phyloP scores from a whole-genome alignment of 108 stramenopile species.

The Pseudonitzschia pungens region DNA sequence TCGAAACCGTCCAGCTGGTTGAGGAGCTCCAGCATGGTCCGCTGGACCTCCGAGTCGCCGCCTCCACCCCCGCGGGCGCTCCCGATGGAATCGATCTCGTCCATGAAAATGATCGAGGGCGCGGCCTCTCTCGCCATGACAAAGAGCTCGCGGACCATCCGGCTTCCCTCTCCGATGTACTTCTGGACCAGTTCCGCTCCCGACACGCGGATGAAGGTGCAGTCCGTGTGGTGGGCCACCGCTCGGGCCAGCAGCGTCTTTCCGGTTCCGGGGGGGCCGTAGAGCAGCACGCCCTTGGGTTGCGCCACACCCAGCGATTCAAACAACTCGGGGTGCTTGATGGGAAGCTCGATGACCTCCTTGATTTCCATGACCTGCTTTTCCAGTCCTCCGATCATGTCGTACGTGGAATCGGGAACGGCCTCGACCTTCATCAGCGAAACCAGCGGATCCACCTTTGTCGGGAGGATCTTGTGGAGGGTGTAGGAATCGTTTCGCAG shows the following conservation, averaged over 20 bases:
- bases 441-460: slow-evolving; percentile 99
- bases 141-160: slow-evolving; percentile 99
- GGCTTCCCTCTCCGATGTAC: slow-evolving; percentile 99
- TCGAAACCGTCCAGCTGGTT: slow-evolving; percentile 99
- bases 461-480: slow-evolving; percentile 98
- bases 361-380: slow-evolving; percentile 99
- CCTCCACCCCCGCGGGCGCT: slow-evolving; percentile 80
- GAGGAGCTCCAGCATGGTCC: slow-evolving; percentile 99
- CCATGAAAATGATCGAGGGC: slow-evolving; percentile 99
- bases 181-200: slow-evolving; percentile 99
- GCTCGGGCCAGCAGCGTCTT: slow-evolving; percentile 99
- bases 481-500: slow-evolving; percentile 98
- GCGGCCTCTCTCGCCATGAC: slow-evolving; percentile 99
- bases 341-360: slow-evolving; percentile 99
- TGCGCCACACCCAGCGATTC: slow-evolving; percentile 98
- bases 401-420: slow-evolving; percentile 99
- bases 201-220: slow-evolving; percentile 99
- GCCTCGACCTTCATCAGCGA: slow-evolving; percentile 99
- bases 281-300: slow-evolving; percentile 97
- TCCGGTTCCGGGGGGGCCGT: slow-evolving; percentile 99
- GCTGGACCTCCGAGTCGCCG: slow-evolving; percentile 98
- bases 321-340: slow-evolving; percentile 99
- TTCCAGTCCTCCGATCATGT: slow-evolving; percentile 99
- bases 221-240: slow-evolving; percentile 99
- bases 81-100: slow-evolving; percentile 99